Evolutionary conservation across 2,329 filamentous ascomycete genomes (phyloP).

Genomic region (Hypoxylon sp.): DNA sequence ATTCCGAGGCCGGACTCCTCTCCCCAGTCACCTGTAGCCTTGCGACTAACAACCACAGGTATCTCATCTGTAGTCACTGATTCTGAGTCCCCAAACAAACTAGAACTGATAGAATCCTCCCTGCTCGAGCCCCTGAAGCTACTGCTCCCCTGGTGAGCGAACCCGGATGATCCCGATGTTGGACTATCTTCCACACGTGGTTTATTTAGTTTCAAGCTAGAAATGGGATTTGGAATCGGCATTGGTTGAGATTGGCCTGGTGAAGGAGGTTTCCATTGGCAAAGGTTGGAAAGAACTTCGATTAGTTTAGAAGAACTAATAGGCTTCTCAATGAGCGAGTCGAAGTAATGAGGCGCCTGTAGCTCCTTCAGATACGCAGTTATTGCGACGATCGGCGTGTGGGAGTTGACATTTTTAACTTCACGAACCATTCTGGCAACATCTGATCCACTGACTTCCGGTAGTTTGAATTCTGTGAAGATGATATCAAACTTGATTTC

Average conservation of each 20-base stretch:
- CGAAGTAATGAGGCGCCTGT: constrained; percentile 94
- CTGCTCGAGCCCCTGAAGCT: constrained; percentile 85
- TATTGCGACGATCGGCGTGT: constrained; percentile 95
- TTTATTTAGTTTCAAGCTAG: constrained; percentile 75
- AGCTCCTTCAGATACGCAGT: constrained; percentile 98
- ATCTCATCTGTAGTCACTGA: constrained; percentile 83
- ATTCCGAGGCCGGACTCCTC: constrained; percentile 85
- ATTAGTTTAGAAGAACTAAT: constrained; percentile 92
- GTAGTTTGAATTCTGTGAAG: constrained; percentile 96
- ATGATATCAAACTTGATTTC: constrained; percentile 99
- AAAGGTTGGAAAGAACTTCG: constrained; percentile 88
- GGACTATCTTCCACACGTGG: constrained; percentile 83
- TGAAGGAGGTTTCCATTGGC: constrained; percentile 89
- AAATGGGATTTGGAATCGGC: constrained; percentile 70
- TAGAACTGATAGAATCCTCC: constrained; percentile 90
- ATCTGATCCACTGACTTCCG: constrained; percentile 94
- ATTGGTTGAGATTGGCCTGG: constrained; percentile 62
- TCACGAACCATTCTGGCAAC: constrained; percentile 98
- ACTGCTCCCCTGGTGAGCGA: constrained; percentile 76
- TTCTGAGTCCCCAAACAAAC: constrained; percentile 89
- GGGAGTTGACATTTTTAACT: constrained; percentile 93
- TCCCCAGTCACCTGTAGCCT: constrained; percentile 80
- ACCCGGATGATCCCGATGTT: constrained; percentile 81
- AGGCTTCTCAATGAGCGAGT: constrained; percentile 95
- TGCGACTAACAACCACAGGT: constrained; percentile 80